Evolutionary conservation across 495 filamentous ascomycete genomes (phyloP).

Genomic region (Daldinia caldariorum): DNA sequence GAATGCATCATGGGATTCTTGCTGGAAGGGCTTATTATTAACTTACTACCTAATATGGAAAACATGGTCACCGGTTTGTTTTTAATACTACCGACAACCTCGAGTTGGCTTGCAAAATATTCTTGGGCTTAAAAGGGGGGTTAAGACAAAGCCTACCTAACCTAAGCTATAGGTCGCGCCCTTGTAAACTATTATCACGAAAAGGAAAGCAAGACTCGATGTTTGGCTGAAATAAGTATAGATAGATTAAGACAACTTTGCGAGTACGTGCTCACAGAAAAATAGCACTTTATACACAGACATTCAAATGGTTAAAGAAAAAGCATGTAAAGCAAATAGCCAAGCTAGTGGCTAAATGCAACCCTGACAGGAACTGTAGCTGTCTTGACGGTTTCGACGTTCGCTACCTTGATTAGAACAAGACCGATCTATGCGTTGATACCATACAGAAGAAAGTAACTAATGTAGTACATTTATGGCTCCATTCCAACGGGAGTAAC

Average conservation of each 20-base stretch:
- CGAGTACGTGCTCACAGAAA: slow-evolving; percentile 19
- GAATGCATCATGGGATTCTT: slow-evolving; percentile 9
- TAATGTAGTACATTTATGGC: slow-evolving; percentile 43
- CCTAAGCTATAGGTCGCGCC: neutral
- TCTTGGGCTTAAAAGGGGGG: slow-evolving; percentile 19
- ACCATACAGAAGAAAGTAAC: slow-evolving; percentile 45
- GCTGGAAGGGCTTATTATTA: neutral
- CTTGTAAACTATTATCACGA: slow-evolving; percentile 14
- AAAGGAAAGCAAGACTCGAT: slow-evolving; percentile 1
- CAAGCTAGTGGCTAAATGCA: slow-evolving; percentile 25
- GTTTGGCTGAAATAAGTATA: slow-evolving; percentile 10
- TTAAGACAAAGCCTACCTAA: slow-evolving; percentile 8
- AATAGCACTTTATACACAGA: slow-evolving; percentile 14
- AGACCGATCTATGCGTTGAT: slow-evolving; percentile 50
- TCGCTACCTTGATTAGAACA: slow-evolving; percentile 53
- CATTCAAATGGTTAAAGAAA: slow-evolving; percentile 28
- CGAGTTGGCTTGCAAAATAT: slow-evolving; percentile 25
- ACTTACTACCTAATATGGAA: neutral
- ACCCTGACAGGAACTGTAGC: slow-evolving; percentile 32
- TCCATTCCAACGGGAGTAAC: slow-evolving; percentile 52
- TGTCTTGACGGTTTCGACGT: slow-evolving; percentile 45
- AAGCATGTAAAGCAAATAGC: slow-evolving; percentile 33
- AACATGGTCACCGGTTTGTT: slow-evolving; percentile 6
- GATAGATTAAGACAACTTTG: slow-evolving; percentile 29
- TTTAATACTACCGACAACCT: slow-evolving; percentile 26